Evolutionary conservation across 2,329 filamentous ascomycete species (phyloP), one percentile per base, ranked within the genome.

Genomic region (Pseudocercospora pini-densiflorae): DNA sequence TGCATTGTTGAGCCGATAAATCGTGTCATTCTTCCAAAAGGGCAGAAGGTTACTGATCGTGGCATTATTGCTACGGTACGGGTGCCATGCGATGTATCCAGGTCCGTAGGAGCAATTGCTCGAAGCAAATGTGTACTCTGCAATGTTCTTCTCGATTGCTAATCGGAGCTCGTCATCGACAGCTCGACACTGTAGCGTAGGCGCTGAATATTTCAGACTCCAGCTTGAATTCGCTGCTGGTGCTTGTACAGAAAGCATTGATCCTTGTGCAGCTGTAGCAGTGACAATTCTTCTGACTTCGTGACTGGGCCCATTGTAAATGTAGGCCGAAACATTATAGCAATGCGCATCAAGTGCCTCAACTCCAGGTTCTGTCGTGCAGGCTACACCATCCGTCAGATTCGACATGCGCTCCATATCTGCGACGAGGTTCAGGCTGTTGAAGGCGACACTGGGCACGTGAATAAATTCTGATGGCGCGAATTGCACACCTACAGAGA

Each of bases 361-460:
- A 7, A 27, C 9, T 21, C 12, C 31, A 31, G 36, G 43, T 43
- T n/a, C 12, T 40, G 29, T 4, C 31, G 36, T 43, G 16, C 55
- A 40, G 43, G 31, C 55, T 31, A 43, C 19, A 12, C 36, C 55
- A 40, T 40, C 19, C 6, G 23, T 53, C 49, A 53, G n/a, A 27
- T 36, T 59, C 29, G 27, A 59, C 16, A 36, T 59, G 55, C 55
- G 29, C 55, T 59, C 31, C 55, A 57, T 57, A 14, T 43, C 55
- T n/a, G 55, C 55, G 21, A 59, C 16, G 6, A 59, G 55, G 21
- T 59, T 24, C 55, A 59, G 24, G 31, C 55, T 59, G 31, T 21
- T 59, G 29, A 43, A 40, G 19, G 29, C n/a, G n/a, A 24, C 31
- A 21, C 19, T n/a, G 16, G 27, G 27, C 12, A 59, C 55, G 1